Base-by-base conservation (phyloP, 139 green algal genomes). In the Nannochloris sp. region DNA sequence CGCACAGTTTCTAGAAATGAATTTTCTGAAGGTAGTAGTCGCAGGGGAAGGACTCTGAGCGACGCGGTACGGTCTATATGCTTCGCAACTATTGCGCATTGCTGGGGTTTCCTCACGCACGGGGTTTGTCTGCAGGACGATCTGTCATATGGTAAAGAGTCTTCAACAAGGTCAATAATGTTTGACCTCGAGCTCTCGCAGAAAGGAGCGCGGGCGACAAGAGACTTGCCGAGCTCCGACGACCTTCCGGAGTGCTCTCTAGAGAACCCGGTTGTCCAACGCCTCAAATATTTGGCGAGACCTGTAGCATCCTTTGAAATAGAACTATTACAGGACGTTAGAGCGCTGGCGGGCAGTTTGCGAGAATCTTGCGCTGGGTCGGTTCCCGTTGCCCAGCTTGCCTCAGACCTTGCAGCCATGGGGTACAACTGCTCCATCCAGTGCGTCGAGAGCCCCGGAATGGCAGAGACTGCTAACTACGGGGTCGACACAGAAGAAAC, bases 171-270 rank as follows among this genome's bases (percentile, higher is more conserved):
- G 28, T 76, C 70, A n/a, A 63, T 56, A 0, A 49, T 76, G 8
- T 76, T 76, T 6, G 70, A 76, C 48, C 50, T 76, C 29, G 70
- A 76, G 23, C 63, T 76, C 6, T 65, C 58, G 8, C 33, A 53
- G 6, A 53, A 56, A 17, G 63, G 63, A 5, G 12, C 6, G 2
- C 59, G 37, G 1, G 36, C 55, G 5, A 51, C 67, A 29, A 40
- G 33, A 40, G 33, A 40, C 33, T 40, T 40, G 33, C 33, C 33
- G 33, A 40, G 33, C 33, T 40, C 33, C 33, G 33, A 40, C 33
- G 11, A 9, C 33, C 33, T 40, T 40, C 37, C 45, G 23, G 49
- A 68, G 50, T 44, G 45, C 26, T 40, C 10, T 6, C 59, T 59
- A 45, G 43, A n/a, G 25, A 26, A 64, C 12, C 13, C 59, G 13